Conservation (phyloP, 78 protist species). For the Dictyostelium discoideum region dicty_2.7 NC_007089.4:2113501-2114000, state of each 20-base stretch:
- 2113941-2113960: constrained; percentile 63
- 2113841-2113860: too few relatives aligned
- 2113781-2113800: not conserved
- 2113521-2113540: too few relatives aligned
- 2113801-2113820: not conserved
- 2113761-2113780: constrained; percentile 76
- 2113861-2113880: too few relatives aligned
- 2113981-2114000: constrained; percentile 81
- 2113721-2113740: constrained; percentile 88
- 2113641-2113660: constrained; percentile 39
- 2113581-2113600: too few relatives aligned
- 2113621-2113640: not conserved
- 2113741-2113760: constrained; percentile 64
- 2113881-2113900: too few relatives aligned
- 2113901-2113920: too few relatives aligned
- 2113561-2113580: too few relatives aligned
- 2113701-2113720: constrained; percentile 68
- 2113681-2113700: constrained; percentile 88
- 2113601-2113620: not conserved
- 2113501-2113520: too few relatives aligned
- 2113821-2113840: not conserved
- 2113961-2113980: constrained; percentile 91
- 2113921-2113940: constrained; percentile 61
- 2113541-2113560: too few relatives aligned
- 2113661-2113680: constrained; percentile 32